These are phyloP conservation scores for Tricholoma bakamatsutake DNA, from an alignment of 768 basidiomycete genomes.

Conservation along the genomic window DNA sequence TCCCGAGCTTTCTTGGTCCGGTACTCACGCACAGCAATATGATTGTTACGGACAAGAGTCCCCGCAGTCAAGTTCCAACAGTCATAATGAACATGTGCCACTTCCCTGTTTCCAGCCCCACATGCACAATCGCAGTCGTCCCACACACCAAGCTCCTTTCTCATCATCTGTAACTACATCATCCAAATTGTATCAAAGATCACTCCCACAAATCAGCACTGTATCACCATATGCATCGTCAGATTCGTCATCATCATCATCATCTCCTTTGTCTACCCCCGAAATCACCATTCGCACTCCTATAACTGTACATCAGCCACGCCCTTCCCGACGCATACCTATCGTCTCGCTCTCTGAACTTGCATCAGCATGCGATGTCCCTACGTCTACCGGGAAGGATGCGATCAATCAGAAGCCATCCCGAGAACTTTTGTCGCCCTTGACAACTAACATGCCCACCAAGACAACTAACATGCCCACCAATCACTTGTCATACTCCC, in stretches of 20 bases:
- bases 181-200: background rate
- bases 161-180: slow-evolving; percentile 7
- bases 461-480: slow-evolving; percentile 14
- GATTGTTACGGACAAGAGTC: slow-evolving; percentile 10
- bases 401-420: background rate
- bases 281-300: slow-evolving; percentile 14
- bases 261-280: slow-evolving; percentile 19
- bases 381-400: background rate
- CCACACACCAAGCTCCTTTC: slow-evolving; percentile 3
- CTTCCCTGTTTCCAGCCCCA: background rate
- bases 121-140: slow-evolving; percentile 5
- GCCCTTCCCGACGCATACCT: slow-evolving; percentile 38
- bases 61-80: slow-evolving; percentile 5
- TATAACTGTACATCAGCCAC: slow-evolving; percentile 39
- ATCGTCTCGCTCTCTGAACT: slow-evolving; percentile 38
- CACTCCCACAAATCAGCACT: slow-evolving; percentile 5
- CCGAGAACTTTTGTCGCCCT: slow-evolving; percentile 12
- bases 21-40: slow-evolving; percentile 5
- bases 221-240: slow-evolving; percentile 15
- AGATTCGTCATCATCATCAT: slow-evolving; percentile 12
- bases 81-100: slow-evolving; percentile 2
- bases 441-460: slow-evolving; percentile 14
- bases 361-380: slow-evolving; percentile 32
- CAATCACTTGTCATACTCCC: slow-evolving; percentile 14
- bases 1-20: slow-evolving; percentile 5